Base-by-base conservation (phyloP, 2,329 filamentous ascomycete genomes). In the Thielaviopsis populi region DNA sequence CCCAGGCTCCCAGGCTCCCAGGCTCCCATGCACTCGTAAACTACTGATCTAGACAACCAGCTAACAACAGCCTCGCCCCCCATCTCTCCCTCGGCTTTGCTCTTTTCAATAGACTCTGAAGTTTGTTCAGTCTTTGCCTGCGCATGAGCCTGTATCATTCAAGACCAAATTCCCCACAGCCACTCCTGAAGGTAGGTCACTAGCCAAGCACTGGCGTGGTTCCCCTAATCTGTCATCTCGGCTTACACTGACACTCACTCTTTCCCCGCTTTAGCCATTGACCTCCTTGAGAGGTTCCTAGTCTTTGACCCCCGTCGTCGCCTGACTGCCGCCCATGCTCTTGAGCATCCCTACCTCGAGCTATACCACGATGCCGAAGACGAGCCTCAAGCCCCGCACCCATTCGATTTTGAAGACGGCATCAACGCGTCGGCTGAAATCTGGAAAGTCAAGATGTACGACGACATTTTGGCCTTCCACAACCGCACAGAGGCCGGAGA, bases 361-460 rank as follows among this genome's bases (percentile, higher is more conserved):
- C 92, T 92, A 7, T 99, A 99, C 78, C 94, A 99, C 76, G 94
- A 99, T 73, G 91, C 94, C 8, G 94, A 89, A 54, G 94, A 99
- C 72, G 94, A 99, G 79, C 94, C 94, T 1, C 86, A 91, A 17
- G 89, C 94, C 24, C 89, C 96, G 67, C 91, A 96, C 79, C 96
- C 96, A 78, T 99, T 99, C 71, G 94, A 99, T 74, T 99, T 94
- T 94, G 96, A 91, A 63, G 97, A 97, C 74, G 94, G 99, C 70
- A 94, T 92, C 59, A 94, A 99, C 73, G 79, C 99, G 65, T 92
- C 94, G 0, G 91, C 97, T 61, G 94, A 99, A 73, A 96, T 91
- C n/a, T 99, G 94, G 94, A 99, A 99, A 79, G 96, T 99, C 73
- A 99, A 97, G 94, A 99, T 99, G 94, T 96, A 80, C 72, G 87